Base-by-base conservation (phyloP, 108 stramenopile species). In the Licmophora abbreviata region DNA sequence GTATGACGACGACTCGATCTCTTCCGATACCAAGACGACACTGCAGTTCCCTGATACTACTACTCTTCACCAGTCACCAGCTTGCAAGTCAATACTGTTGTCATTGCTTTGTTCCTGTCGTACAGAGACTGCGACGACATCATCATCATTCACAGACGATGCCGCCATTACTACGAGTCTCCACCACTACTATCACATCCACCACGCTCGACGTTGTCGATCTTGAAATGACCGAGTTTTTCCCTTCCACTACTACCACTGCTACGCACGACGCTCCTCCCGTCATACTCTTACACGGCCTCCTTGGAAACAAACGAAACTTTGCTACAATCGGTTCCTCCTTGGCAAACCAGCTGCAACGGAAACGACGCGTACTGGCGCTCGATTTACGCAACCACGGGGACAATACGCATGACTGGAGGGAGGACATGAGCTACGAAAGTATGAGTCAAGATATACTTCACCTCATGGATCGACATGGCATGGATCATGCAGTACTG, bases 301-400 rank as follows among this genome's bases (percentile, higher is more conserved):
- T 98, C 24, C 63, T 98, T 33, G 97, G 97, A 21, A 76, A 77
- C 49, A 84, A 85, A 49, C 86, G 92, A 17, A 98, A 98, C 58
- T 96, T 98, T 71, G 83, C 87, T 15, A 69, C 88, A 0, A 69
- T 93, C 51, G 93, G 73, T 2, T 55, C 55, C 24, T 64, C 81
- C 24, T 63, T 92, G 46, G 59, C 69, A 5, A 51, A 60, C n/a
- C 85, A 81, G 54, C 48, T 94, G 6, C 61, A 73, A 26, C 74
- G 74, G 14, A 64, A 64, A 17, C 67, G 87, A 28, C 53, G 72
- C 28, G 75, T 92, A 17, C 51, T 81, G 15, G 74, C 75, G 7
- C 62, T 92, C 15, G 95, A 96, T 63, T 48, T 97, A 54, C 68
- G 97, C 15, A 95, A 95, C 78, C 97, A 97, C 46, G 97, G 97